phyloP scores from a whole-genome alignment of 225 moss, liverwort and hornwort species.

The Lunularia cruciata region DNA sequence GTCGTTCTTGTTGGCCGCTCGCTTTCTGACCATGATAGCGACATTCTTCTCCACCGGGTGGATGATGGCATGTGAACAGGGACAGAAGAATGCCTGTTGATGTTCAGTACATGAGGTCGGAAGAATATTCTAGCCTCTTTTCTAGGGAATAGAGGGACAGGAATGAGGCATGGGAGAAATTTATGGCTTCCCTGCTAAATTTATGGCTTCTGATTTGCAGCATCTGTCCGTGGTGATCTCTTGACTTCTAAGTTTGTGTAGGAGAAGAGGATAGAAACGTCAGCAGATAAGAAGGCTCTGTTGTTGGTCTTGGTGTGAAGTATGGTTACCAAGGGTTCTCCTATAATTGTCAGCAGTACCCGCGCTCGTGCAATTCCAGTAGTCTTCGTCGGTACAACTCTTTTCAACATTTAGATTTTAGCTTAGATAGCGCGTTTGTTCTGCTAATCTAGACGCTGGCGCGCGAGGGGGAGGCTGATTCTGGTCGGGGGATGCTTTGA shows the following conservation, averaged over 20 bases:
- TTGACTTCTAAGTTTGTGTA: neutral
- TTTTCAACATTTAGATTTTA: neutral
- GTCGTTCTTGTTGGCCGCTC: neutral
- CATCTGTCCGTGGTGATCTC: neutral
- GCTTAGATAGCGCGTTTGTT: neutral
- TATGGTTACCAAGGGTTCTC: neutral
- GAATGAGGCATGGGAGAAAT: neutral
- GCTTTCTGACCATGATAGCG: neutral
- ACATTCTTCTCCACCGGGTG: neutral
- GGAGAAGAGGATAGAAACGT: neutral
- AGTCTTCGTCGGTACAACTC: neutral
- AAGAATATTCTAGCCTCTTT: neutral
- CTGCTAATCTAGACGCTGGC: neutral
- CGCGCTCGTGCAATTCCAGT: neutral
- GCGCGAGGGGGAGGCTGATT: neutral
- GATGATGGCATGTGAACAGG: neutral
- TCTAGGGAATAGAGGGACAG: neutral
- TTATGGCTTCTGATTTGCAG: too few species aligned
- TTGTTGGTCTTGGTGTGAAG: neutral
- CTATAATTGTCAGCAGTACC: neutral
- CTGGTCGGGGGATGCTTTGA: conserved; percentile 26
- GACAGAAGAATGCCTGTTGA: neutral
- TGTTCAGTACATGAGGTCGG: neutral
- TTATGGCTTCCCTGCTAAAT: neutral
- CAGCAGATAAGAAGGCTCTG: neutral